Evolutionary conservation across 139 green algal genomes (phyloP).

Genomic region (Chlorella sp.): DNA sequence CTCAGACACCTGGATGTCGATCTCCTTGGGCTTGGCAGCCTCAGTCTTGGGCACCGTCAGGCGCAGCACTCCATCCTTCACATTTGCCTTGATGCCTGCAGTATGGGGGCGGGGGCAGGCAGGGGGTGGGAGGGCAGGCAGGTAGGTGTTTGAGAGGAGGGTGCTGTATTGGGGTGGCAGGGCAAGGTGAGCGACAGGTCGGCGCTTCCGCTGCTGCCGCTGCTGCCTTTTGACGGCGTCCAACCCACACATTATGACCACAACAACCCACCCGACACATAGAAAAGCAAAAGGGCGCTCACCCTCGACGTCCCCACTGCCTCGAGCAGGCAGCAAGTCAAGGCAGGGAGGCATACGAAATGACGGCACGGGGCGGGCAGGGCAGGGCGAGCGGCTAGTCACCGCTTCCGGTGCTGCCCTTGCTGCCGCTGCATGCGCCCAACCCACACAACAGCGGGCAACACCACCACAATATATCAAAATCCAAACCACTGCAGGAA

Average conservation of each 20-base stretch:
- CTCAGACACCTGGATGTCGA: conserved; percentile 29
- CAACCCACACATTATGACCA: neutral
- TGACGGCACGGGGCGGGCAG: too few species aligned
- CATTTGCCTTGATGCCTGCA: conserved; percentile 34
- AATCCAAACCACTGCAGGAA: too few species aligned
- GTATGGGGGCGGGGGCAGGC: neutral
- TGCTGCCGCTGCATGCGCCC: neutral
- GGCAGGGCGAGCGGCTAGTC: neutral
- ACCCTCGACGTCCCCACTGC: too few species aligned
- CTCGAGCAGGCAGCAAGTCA: too few species aligned
- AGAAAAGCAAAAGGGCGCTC: too few species aligned
- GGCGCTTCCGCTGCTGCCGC: too few species aligned
- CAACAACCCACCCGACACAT: too few species aligned
- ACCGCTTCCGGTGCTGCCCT: too few species aligned
- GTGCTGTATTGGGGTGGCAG: neutral
- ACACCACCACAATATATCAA: neutral
- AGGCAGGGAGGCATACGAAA: too few species aligned
- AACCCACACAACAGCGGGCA: neutral
- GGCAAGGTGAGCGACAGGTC: neutral
- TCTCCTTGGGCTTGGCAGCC: conserved; percentile 28
- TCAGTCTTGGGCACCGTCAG: conserved; percentile 41
- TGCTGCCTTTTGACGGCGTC: neutral
- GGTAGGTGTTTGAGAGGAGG: neutral
- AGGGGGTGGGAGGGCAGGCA: too few species aligned
- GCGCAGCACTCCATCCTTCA: conserved; percentile 39